Evolutionary conservation across 2,329 filamentous ascomycete genomes (phyloP), one percentile per base, ranked within the genome.

Genomic region (Penicillium sp.): DNA sequence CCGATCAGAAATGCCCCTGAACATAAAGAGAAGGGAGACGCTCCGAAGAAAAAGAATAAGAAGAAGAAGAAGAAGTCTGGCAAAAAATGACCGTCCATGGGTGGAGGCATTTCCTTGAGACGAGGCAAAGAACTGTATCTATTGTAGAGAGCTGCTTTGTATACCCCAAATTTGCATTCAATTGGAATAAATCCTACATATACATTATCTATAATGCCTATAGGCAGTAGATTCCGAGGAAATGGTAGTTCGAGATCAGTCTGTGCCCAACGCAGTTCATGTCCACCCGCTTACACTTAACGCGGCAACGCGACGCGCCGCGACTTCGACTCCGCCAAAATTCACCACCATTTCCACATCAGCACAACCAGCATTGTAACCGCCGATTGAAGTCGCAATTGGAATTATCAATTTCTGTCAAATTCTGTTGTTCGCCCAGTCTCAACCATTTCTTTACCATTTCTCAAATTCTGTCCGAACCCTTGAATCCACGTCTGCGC

Each of bases 41-140:
- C 61, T 13, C 52, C 73, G 44, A 69, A 70, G 45, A 73, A 71
- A 47, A 76, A 68, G 46, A 74, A 71, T 43, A 74, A 71, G 51
- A 75, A 72, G 61, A 75, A 71, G 56, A 73, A 73, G 61, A 72
- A 69, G 59, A 68, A 63, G 29, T 40, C 29, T 34, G 62, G 63
- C 43, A 73, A 69, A 63, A 69, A 68, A 51, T 70, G 61, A 71
- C 58, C 28, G 26, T 29, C 20, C 18, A 11, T 11, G 5, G 10
- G 7, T 39, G 38, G 42, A 42, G 36, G 27, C 22, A 34, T 11
- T 26, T 26, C 18, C 16, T 41, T 42, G 31, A 18, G 27, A 18
- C n/a, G 29, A 40, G 37, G 26, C 16, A 37, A 29, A 41, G 22
- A 27, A 27, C 14, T 39, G 44, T 39, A 40, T 37, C 11, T 41